Percentiles rank a stretch among this genome's conserved stretches.
Conservation (phyloP, 805 yeast species). For the Lachancea lanzarotensis region DNA sequence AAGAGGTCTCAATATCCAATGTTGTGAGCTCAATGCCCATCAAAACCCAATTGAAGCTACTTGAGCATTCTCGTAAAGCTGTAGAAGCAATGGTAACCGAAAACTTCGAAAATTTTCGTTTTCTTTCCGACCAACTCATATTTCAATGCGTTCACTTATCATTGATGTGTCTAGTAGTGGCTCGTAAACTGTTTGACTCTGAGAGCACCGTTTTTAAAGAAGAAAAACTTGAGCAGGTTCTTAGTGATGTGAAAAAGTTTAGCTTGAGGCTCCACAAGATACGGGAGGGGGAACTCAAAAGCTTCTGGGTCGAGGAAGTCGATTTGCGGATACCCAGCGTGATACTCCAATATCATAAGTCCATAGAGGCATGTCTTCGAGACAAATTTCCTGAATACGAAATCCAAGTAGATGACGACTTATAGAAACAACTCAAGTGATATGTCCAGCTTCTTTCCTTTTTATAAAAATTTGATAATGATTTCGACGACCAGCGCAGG, state of each 20-base stretch:
- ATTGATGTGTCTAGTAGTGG: slow-evolving; percentile 10
- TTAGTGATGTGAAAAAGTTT: slow-evolving; percentile 16
- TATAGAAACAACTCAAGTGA: neutral
- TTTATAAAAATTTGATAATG: neutral
- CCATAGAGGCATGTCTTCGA: slow-evolving; percentile 17
- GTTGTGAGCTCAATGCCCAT: slow-evolving; percentile 13
- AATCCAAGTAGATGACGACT: slow-evolving; percentile 3
- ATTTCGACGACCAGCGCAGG: neutral
- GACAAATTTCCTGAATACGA: slow-evolving; percentile 15
- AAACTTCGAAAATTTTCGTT: slow-evolving; percentile 16
- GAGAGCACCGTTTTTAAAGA: slow-evolving; percentile 1
- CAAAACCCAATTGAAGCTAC: slow-evolving; percentile 10
- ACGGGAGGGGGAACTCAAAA: slow-evolving; percentile 21
- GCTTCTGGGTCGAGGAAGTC: slow-evolving; percentile 27
- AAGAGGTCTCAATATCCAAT: slow-evolving; percentile 13
- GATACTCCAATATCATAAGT: slow-evolving; percentile 21
- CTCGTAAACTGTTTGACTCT: slow-evolving; percentile 8
- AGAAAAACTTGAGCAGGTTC: slow-evolving; percentile 6
- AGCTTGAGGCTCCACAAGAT: slow-evolving; percentile 19
- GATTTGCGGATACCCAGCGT: slow-evolving; percentile 23
- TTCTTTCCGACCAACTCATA: slow-evolving; percentile 20
- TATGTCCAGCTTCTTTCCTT: neutral
- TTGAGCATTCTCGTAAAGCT: slow-evolving; percentile 15
- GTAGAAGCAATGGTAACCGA: slow-evolving; percentile 13
- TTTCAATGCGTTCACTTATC: slow-evolving; percentile 17